Evolutionary conservation across 345 rosid genomes (phyloP).

Genomic region (Angophora floribunda): DNA sequence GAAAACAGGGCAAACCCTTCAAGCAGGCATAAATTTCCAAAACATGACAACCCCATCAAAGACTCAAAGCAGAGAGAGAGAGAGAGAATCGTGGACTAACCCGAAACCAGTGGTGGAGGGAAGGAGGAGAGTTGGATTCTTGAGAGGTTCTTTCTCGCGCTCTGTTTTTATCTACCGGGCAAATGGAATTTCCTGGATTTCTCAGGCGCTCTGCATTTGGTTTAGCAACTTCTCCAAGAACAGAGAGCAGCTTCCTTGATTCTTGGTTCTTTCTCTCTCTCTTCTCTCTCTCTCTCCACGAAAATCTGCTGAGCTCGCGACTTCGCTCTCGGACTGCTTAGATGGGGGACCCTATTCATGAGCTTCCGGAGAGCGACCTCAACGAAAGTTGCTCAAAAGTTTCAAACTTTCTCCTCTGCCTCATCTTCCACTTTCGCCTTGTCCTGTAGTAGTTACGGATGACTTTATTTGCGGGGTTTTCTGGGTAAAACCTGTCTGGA

Average conservation of each 20-base stretch:
- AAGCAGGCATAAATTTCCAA: neutral
- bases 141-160: neutral
- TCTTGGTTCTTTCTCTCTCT: neutral
- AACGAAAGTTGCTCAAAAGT: neutral
- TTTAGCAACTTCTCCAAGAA: neutral
- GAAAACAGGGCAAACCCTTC: neutral
- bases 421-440: neutral
- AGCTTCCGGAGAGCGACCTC: neutral
- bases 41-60: neutral
- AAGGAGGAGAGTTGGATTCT: neutral
- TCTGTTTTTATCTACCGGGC: neutral
- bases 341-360: neutral
- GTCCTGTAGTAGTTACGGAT: neutral
- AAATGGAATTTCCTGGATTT: neutral
- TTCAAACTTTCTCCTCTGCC: neutral
- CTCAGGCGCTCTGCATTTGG: neutral
- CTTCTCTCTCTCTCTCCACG: no score
- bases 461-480: neutral
- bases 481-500: neutral
- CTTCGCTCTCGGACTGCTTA: neutral
- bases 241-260: neutral
- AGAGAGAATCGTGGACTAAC: neutral
- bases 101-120: neutral
- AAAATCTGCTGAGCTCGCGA: neutral
- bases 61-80: neutral